Evolutionary conservation across 2,329 filamentous ascomycete genomes (phyloP), one percentile per base, ranked within the genome.

Genomic region (Coniochaeta sp.): DNA sequence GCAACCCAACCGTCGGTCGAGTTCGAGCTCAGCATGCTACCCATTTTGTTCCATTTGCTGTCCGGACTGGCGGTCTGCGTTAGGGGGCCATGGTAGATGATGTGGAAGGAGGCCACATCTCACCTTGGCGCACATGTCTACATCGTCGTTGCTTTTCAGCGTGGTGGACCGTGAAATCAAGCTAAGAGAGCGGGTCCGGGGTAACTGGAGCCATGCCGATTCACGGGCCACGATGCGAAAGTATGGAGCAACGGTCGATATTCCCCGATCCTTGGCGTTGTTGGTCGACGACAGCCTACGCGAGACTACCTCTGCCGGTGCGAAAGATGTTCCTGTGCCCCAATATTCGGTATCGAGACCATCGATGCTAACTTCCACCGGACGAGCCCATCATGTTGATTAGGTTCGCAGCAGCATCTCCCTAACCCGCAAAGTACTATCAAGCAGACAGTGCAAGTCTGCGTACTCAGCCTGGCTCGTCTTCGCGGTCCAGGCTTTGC

Each of bases 101-200:
- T 4, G 19, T 8, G 26, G 47, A 26, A 26, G 6, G n/a, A 28
- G 8, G 5, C 9, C 12, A 12, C 34, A 36, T 30, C 26, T 3
- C 47, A 6, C 19, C 16, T 28, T n/a, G n/a, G 6, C 19, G 9
- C n/a, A 47, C 42, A 47, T 26, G 42, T 24, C 10, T 26, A 47
- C 17, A 4, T 26, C 19, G 19, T 26, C 42, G 42, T 52, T 6
- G 22, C 47, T 52, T 28, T 26, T 26, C 47, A 52, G 24, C 47
- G 17, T 30, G 12, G 47, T 52, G 47, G 47, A 52, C 24, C 24
- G 44, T 22, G 47, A 12, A 52, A 2, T 17, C 22, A 28, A 52
- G 47, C 47, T 52, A 52, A 52, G 22, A 52, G 47, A 52, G 47
- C 47, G 47, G 47, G 47, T 52, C 47, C 47, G 47, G 47, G 47